Base-by-base conservation (phyloP, 2,329 filamentous ascomycete species). In the Scytalidium sp. region DNA sequence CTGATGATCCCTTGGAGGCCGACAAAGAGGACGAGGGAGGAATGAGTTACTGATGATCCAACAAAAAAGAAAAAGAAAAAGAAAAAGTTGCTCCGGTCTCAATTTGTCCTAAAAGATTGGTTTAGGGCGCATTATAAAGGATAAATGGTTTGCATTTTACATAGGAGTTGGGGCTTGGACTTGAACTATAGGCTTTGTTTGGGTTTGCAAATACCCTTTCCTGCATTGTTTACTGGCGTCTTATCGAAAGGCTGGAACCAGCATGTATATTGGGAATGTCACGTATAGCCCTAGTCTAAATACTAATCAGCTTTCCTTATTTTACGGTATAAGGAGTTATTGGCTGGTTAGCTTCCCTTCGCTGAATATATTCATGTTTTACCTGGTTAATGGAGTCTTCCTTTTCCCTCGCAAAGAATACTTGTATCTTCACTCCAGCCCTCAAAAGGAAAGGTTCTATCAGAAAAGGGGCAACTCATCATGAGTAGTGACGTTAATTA, bases 31-130 rank as follows among this genome's bases (percentile, higher is more conserved):
- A 62, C 45, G 60, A 61, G 42, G 55, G 58, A 21, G 45, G 47
- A 25, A 54, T 62, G 6, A 63, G 62, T 53, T 63, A 59, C 45
- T 64, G 47, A 58, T 19, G 17, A n/a, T 36, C 17, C 13, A 10
- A 9, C 17, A 36, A n/a, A n/a, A n/a, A n/a, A n/a, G n/a, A n/a
- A n/a, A n/a, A n/a, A n/a, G n/a, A n/a, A n/a, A 11, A 2, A 41
- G 39, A 41, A 44, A 27, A 23, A 44, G 42, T 44, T 44, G 17
- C 20, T 44, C 42, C n/a, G 42, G 42, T 22, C 10, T 23, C 15
- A 44, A 36, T 9, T 36, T 36, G 5, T n/a, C 32, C 15, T 36
- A 15, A 6, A 36, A n/a, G 32, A 36, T 36, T 36, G 11, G 32
- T 10, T 15, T 36, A n/a, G n/a, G 20, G 36, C 41, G 40, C 19